Percentiles rank a stretch among this genome's conserved stretches.
phyloP scores from a whole-genome alignment of 2,329 filamentous ascomycete species.

The Parafenestella ontariensis region DNA sequence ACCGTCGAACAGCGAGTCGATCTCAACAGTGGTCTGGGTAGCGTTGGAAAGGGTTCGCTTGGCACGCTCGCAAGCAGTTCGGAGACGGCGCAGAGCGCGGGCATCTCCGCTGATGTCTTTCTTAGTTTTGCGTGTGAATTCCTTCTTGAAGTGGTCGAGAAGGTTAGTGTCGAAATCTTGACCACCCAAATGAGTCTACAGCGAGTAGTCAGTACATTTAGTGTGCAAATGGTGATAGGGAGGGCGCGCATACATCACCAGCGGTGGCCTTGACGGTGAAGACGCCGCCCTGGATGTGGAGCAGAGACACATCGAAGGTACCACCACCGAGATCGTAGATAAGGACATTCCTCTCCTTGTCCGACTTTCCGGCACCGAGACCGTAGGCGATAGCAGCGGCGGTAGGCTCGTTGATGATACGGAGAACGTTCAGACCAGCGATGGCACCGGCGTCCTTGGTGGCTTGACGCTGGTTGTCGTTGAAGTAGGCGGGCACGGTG shows the following conservation, averaged over 20 bases:
- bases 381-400: slow-evolving; percentile 98
- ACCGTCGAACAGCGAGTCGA: slow-evolving; percentile 97
- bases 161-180: slow-evolving; percentile 97
- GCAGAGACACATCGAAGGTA: slow-evolving; percentile 99
- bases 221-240: too few relatives aligned
- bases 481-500: slow-evolving; percentile 99
- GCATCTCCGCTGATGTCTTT: slow-evolving; percentile 74
- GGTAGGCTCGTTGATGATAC: slow-evolving; percentile 99
- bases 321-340: slow-evolving; percentile 99
- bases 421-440: slow-evolving; percentile 94
- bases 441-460: slow-evolving; percentile 99
- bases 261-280: slow-evolving; percentile 99
- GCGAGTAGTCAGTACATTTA: too few relatives aligned
- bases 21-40: slow-evolving; percentile 97
- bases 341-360: slow-evolving; percentile 98
- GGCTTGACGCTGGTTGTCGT: slow-evolving; percentile 99
- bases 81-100: slow-evolving; percentile 92
- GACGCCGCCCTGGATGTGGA: slow-evolving; percentile 98
- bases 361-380: slow-evolving; percentile 91
- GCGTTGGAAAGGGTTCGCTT: slow-evolving; percentile 98
- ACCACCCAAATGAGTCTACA: slow-evolving; percentile 94
- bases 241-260: too few relatives aligned
- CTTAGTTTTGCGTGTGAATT: slow-evolving; percentile 78
- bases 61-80: slow-evolving; percentile 98
- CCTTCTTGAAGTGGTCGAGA: slow-evolving; percentile 95